Evolutionary conservation across 1,139 yeast genomes (phyloP), one percentile per base, ranked within the genome.

Genomic region (Geotrichum candidum): DNA sequence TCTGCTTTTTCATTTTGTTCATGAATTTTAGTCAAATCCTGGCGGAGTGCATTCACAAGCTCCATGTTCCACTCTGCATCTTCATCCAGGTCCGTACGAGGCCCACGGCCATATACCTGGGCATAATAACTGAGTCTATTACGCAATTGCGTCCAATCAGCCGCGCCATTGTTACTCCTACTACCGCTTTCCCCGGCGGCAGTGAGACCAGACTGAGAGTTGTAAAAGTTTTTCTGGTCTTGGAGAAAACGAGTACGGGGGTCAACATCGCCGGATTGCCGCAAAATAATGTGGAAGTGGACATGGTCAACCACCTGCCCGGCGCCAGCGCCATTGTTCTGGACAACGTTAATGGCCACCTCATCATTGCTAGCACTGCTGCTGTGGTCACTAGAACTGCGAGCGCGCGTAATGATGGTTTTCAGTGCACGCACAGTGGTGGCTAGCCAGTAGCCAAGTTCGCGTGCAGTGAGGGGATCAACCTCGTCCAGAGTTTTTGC

Each of bases 241-340:
- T 51, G 41, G 13, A 58, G 41, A 25, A 54, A 51, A 22, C 22
- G 27, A 3, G 61, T 58, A 25, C 51, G 55, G 23, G 18, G 13
- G 46, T 58, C 61, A 3, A 33, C 18, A 35, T 4, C 9, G 9
- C 15, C 41, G 31, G 23, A 22, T 1, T 65, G 63, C 50, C 76
- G 66, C n/a, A 72, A 59, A 3, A 74, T 70, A 9, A 74, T 57
- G 72, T 90, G 97, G 83, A 90, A 90, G 73, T 90, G 97, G 60
- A 90, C 96, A 73, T 90, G 97, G 70, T 86, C 91, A 61, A 90
- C 96, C 58, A 81, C 86, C 74, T 90, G 96, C 69, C 91, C 96
- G 13, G 96, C 96, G 65, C 87, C 84, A 68, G 86, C 77, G 41
- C 97, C 96, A 68, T 90, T 90, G 77, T 90, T 90, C 74, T 90